phyloP scores from a whole-genome alignment of 2,329 filamentous ascomycete genomes.

The Colletotrichum lini region DNA sequence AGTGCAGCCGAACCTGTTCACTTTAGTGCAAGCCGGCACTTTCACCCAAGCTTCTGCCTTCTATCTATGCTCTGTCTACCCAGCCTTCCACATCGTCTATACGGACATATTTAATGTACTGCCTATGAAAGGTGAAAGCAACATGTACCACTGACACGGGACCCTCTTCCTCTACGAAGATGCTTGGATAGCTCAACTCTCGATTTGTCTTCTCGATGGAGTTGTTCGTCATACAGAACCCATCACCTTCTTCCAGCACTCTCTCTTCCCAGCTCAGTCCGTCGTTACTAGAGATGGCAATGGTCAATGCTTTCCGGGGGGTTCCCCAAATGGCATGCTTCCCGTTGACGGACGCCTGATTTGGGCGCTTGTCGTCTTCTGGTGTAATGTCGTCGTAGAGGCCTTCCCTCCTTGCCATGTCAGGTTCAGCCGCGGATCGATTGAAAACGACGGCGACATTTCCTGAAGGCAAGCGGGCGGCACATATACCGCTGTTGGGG shows the following conservation, averaged over 20 bases:
- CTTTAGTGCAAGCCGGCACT: too few species aligned
- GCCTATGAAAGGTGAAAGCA: conserved; percentile 59
- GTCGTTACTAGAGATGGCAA: conserved; percentile 54
- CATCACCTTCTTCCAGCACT: conserved; percentile 60
- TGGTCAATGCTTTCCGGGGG: conserved; percentile 52
- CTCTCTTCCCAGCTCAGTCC: conserved; percentile 55
- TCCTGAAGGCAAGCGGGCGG: conserved; percentile 54
- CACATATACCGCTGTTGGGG: conserved; percentile 59
- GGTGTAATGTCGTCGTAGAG: conserved; percentile 62
- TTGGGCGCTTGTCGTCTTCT: conserved; percentile 55
- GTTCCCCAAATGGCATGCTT: conserved; percentile 61
- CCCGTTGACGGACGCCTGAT: conserved; percentile 53
- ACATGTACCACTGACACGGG: conserved; percentile 50
- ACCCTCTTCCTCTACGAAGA: conserved; percentile 48
- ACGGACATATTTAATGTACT: conserved; percentile 57
- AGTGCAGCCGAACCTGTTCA: too few species aligned
- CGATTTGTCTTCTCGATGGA: conserved; percentile 57
- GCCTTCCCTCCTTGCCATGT: conserved; percentile 54
- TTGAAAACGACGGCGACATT: conserved; percentile 58
- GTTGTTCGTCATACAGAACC: conserved; percentile 62
- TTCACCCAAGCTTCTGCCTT: background rate
- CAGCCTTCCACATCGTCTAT: conserved; percentile 49
- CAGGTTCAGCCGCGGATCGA: conserved; percentile 52
- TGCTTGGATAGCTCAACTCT: conserved; percentile 61
- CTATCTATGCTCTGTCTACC: conserved; percentile 33